Conservation (phyloP, 768 basidiomycete genomes). For the Holtermanniella nyarrowii region DNA sequence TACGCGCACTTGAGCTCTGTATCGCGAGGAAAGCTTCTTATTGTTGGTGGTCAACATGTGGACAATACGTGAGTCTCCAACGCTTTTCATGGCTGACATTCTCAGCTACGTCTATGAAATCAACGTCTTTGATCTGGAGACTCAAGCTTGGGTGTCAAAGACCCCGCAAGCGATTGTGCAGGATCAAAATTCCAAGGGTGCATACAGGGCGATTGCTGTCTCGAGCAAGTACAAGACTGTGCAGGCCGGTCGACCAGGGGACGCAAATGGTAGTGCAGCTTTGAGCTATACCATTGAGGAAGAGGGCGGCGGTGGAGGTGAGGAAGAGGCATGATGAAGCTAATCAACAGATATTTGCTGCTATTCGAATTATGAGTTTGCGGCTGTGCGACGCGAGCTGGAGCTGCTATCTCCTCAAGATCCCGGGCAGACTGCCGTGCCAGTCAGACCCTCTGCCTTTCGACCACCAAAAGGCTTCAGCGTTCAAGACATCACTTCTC, state of each 20-base stretch:
- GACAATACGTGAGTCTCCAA: constrained; percentile 49
- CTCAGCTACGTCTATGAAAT: constrained; percentile 74
- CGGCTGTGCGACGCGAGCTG: constrained; percentile 85
- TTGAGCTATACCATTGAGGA: constrained; percentile 56
- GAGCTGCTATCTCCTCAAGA: constrained; percentile 67
- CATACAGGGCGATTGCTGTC: constrained; percentile 87
- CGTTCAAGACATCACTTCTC: constrained; percentile 65
- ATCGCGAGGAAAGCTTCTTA: constrained; percentile 68
- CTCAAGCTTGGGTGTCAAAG: constrained; percentile 57
- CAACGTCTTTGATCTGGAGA: constrained; percentile 70
- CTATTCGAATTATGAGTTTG: constrained; percentile 86
- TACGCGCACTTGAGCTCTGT: constrained; percentile 92
- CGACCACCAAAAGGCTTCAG: constrained; percentile 49
- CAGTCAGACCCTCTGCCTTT: constrained; percentile 6
- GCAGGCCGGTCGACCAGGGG: constrained; percentile 51
- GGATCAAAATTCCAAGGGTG: constrained; percentile 79
- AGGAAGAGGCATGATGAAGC: constrained; percentile 48
- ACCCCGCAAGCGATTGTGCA: constrained; percentile 58
- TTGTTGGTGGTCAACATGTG: constrained; percentile 93
- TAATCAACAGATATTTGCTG: constrained; percentile 75
- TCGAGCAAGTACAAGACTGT: constrained; percentile 61
- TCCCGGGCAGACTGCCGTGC: background rate
- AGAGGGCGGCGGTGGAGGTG: constrained; percentile 30
- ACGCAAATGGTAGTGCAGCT: constrained; percentile 47
- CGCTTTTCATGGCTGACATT: background rate